phyloP scores from a whole-genome alignment of 2,329 filamentous ascomycete genomes.

The Tolypocladium inflatum region DNA sequence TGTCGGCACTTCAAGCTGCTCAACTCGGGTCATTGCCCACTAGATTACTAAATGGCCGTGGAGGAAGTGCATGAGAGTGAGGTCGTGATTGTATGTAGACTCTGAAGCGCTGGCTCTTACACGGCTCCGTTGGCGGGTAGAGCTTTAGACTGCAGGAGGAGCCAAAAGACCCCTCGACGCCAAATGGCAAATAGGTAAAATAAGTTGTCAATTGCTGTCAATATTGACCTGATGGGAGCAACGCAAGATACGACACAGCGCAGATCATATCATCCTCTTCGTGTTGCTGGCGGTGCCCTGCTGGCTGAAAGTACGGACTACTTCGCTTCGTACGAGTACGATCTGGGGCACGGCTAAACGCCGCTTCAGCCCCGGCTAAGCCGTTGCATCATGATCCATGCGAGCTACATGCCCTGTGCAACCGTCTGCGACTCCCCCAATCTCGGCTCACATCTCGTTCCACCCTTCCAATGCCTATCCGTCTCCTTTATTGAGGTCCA shows the following conservation, averaged over 20 bases:
- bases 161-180: no score
- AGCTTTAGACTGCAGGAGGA: no score
- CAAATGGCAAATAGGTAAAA: no score
- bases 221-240: no score
- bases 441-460: neutral
- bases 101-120: neutral
- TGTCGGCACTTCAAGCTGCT: neutral
- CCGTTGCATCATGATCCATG: constrained; percentile 7
- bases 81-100: neutral
- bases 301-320: no score
- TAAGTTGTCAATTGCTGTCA: no score
- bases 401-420: neutral
- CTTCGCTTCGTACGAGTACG: no score
- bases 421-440: neutral
- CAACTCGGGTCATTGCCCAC: neutral
- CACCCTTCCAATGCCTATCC: neutral
- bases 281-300: no score
- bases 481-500: neutral
- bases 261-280: no score
- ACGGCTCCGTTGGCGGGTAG: no score
- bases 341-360: constrained; percentile 15
- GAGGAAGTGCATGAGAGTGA: no score
- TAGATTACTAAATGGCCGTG: neutral
- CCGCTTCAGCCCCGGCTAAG: constrained; percentile 19
- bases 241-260: no score